Base-by-base conservation (phyloP, 2,329 filamentous ascomycete species). In the Pseudocercospora macadamiae region DNA sequence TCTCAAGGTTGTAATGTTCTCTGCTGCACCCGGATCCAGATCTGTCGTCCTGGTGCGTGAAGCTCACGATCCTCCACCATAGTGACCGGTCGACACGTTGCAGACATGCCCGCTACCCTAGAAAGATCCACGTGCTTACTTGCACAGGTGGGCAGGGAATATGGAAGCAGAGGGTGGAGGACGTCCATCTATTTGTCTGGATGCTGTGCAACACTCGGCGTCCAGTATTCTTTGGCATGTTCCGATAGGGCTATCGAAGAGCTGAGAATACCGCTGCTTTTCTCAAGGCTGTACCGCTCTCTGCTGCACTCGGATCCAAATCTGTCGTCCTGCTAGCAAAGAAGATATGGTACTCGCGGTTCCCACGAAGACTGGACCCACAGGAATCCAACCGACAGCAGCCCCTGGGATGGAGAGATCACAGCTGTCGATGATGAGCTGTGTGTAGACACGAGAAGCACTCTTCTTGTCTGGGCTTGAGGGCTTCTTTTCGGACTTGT, bases 391-490 rank as follows among this genome's bases (percentile, higher is more conserved):
- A 0, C 86, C 86, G 12, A 89, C 73, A 0, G 82, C 75, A 4
- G 77, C 76, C 0, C 83, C 83, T 0, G 89, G 89, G 28, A 89
- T 76, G 3, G 86, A 68, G 47, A 89, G 70, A 70, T 91, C 89
- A 51, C 88, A 79, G 5, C 75, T 64, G 67, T 89, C 85, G 1
- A 84, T 79, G 1, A 85, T 60, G 4, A 88, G 70, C 51, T 79
- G 77, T 12, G 82, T 80, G 19, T 57, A 65, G 9, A 67, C 25
- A 19, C 26, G 26, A 18, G 26, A 34, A 14, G 44, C 16, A 37
- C 10, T 28, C 6, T n/a, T 48, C 37, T 32, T 42, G 26, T 36
- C 7, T 3, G 48, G 14, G 7, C 4, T n/a, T 1, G 51, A 23
- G 4, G 19, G 25, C 25, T 30, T 47, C n/a, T 55, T n/a, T 1